Percentiles rank a stretch among this genome's conserved stretches.
phyloP scores from a whole-genome alignment of 2,329 filamentous ascomycete species.

The Hypoxylon sp. region DNA sequence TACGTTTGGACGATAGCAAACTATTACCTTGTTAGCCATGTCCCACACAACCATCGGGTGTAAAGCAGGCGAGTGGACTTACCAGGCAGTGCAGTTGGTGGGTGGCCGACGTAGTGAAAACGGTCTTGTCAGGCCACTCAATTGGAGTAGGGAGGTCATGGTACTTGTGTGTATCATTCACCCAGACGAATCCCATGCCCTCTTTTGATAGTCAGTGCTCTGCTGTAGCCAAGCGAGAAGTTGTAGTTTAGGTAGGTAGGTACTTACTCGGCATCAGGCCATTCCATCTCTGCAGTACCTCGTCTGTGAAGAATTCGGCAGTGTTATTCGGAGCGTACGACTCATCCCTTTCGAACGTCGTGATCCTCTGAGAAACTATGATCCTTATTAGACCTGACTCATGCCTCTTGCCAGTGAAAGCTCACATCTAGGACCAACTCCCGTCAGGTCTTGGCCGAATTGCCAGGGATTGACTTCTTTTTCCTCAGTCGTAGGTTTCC shows the following conservation, averaged over 20 bases:
- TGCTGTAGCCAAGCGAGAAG: not conserved
- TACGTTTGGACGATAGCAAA: conserved; percentile 62
- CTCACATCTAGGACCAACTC: conserved; percentile 56
- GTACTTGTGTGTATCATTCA: conserved; percentile 53
- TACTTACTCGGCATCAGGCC: conserved; percentile 58
- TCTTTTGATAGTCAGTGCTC: conserved; percentile 42
- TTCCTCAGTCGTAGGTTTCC: conserved; percentile 29
- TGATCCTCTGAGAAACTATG: conserved; percentile 56
- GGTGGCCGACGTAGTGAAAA: conserved; percentile 60
- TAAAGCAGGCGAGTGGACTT: conserved; percentile 23
- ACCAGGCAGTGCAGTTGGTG: conserved; percentile 61
- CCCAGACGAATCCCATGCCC: conserved; percentile 57
- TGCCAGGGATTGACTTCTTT: conserved; percentile 52
- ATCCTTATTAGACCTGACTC: conserved; percentile 18
- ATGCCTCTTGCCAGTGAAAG: not conserved
- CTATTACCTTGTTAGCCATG: conserved; percentile 35
- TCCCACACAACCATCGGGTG: not conserved
- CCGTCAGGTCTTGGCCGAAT: conserved; percentile 59
- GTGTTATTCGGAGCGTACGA: conserved; percentile 59
- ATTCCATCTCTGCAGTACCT: conserved; percentile 58
- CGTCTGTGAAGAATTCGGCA: conserved; percentile 58
- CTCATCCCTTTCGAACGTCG: conserved; percentile 58
- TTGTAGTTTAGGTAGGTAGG: not conserved
- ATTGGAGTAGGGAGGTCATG: conserved; percentile 53
- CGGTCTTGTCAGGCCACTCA: conserved; percentile 54